Evolutionary conservation across 2,329 filamentous ascomycete species (phyloP), one percentile per base, ranked within the genome.

Genomic region (Orbilia ellipsospora): DNA sequence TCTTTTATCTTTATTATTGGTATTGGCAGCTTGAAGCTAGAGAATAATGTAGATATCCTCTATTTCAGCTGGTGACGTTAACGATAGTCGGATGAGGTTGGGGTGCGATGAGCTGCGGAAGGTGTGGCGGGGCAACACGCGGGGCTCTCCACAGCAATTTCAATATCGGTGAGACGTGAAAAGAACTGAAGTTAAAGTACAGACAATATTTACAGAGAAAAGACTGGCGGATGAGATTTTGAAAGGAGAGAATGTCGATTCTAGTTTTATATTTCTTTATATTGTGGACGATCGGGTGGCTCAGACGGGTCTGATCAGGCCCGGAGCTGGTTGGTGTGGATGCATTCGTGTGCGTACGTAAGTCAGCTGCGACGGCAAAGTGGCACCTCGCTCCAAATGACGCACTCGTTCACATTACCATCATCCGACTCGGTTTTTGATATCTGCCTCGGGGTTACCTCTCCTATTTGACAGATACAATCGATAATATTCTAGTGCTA

Each of bases 301-400:
- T 48, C 13, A 18, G 44, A 15, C 44, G 44, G 44, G 5, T 26
- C 31, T 64, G 51, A n/a, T 65, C 55, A 60, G 28, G 68, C 12
- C 20, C 1, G 23, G 15, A 28, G 31, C 15, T 40, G 42, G 64
- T 16, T 42, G 55, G 70, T 64, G 44, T 18, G 68, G 50, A 57
- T 57, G 54, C 23, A 23, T 23, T 23, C 23, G 23, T 23, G 23
- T 23, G 72, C 64, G 68, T 75, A 60, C 72, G 72, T 75, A 75
- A 64, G 72, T 75, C 72, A 75, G 72, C 72, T 75, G 72, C 72
- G 72, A 68, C 52, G 64, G 63, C 59, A 55, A 42, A 64, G 72
- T 68, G 72, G 70, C 70, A 64, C 70, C 50, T 36, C 63, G 52
- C 64, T 36, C n/a, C 28, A 20, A 61, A 68, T 75, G 72, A 75